These are phyloP conservation scores for Mucor saturninus DNA, from an alignment of 371 early-diverging fungal species.

Conservation along the genomic window DNA sequence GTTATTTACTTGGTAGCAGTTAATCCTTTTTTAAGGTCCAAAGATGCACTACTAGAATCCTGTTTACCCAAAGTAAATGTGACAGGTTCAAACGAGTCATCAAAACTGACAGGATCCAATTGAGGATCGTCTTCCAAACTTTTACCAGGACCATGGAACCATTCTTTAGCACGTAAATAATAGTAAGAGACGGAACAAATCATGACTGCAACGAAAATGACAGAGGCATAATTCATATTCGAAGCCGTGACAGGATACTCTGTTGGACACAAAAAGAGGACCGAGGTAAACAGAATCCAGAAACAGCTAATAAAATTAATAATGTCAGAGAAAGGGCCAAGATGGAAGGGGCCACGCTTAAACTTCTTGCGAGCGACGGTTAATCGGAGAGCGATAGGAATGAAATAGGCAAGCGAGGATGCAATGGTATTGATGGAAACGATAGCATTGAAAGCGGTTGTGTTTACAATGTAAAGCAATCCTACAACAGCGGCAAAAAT, in stretches of 20 bases:
- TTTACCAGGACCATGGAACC: conserved; percentile 53
- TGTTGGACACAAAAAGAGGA: conserved; percentile 65
- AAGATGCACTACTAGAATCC: background rate
- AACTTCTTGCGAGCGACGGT: conserved; percentile 62
- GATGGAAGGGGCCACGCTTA: conserved; percentile 56
- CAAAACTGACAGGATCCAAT: conserved; percentile 19
- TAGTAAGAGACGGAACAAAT: conserved; percentile 44
- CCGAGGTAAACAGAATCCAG: conserved; percentile 66
- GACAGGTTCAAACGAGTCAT: conserved; percentile 19
- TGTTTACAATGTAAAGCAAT: conserved; percentile 54
- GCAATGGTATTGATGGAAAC: conserved; percentile 77
- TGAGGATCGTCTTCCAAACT: conserved; percentile 38
- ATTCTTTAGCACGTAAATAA: conserved; percentile 52
- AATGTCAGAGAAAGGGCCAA: conserved; percentile 56
- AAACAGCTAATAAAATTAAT: conserved; percentile 53
- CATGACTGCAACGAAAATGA: conserved; percentile 42
- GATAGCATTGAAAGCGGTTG: conserved; percentile 67
- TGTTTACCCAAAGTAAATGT: conserved; percentile 8
- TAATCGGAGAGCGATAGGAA: conserved; percentile 65
- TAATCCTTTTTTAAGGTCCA: background rate
- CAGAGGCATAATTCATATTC: conserved; percentile 56
- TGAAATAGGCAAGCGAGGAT: conserved; percentile 71
- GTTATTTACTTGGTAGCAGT: background rate
- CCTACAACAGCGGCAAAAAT: conserved; percentile 48
- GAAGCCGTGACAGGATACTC: conserved; percentile 59